These are phyloP conservation scores for Penicillium sclerotiorum DNA, from an alignment of 2,329 filamentous ascomycete species.

Conservation along the genomic window DNA sequence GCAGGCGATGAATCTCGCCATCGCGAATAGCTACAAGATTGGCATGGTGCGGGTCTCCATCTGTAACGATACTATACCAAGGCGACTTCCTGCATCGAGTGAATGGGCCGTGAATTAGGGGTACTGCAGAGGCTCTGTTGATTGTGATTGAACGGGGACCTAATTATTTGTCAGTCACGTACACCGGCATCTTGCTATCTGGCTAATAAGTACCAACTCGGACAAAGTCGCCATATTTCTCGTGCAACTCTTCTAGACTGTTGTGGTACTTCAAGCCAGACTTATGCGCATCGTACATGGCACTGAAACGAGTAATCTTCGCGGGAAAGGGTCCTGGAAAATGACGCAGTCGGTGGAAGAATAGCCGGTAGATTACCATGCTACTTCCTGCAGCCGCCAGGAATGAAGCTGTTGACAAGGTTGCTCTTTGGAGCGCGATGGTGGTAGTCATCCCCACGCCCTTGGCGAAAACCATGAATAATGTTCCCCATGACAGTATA, in stretches of 20 bases:
- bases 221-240: conserved; percentile 39
- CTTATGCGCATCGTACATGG: conserved; percentile 19
- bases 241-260: conserved; percentile 33
- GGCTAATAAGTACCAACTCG: conserved; percentile 24
- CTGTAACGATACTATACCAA: conserved; percentile 15
- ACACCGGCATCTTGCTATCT: too few relatives aligned
- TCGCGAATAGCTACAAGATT: background rate
- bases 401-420: background rate
- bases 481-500: background rate
- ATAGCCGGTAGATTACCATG: conserved; percentile 12
- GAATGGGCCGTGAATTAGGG: conserved; percentile 8
- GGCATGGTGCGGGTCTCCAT: background rate
- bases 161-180: background rate
- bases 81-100: conserved; percentile 16
- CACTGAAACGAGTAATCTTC: conserved; percentile 30
- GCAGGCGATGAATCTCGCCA: conserved; percentile 3
- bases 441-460: background rate
- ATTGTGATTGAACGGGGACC: conserved; percentile 26
- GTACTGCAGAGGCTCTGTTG: conserved; percentile 17
- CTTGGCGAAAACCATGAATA: background rate
- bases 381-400: background rate
- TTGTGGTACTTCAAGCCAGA: conserved; percentile 26
- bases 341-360: conserved; percentile 22
- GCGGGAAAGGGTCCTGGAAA: conserved; percentile 19
- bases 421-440: background rate